These are phyloP conservation scores for Chaetomiaceae sp. DNA, from an alignment of 2,329 filamentous ascomycete genomes.

Conservation along the genomic window DNA sequence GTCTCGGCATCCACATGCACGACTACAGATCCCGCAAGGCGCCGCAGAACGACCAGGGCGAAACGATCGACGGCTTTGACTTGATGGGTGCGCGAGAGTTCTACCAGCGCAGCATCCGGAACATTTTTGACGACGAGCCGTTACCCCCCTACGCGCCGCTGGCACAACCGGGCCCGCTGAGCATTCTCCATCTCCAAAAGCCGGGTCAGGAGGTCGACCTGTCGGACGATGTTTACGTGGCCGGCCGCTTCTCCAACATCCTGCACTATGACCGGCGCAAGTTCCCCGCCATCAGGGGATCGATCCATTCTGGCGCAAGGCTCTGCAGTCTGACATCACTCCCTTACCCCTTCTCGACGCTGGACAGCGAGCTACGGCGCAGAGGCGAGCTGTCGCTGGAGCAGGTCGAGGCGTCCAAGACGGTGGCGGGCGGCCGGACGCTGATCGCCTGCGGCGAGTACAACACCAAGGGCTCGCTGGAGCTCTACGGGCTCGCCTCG, in stretches of 20 bases:
- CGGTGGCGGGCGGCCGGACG: constrained; percentile 52
- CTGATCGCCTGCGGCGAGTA: constrained; percentile 84
- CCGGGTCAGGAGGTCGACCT: constrained; percentile 48
- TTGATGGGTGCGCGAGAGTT: constrained; percentile 28
- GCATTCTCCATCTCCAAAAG: constrained; percentile 70
- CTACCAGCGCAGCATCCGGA: constrained; percentile 29
- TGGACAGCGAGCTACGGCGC: constrained; percentile 55
- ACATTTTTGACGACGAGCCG: constrained; percentile 49
- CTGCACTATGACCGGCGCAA: constrained; percentile 83
- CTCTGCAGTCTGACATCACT: constrained; percentile 69
- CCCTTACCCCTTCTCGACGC: constrained; percentile 61
- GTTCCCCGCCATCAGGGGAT: constrained; percentile 71
- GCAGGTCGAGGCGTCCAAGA: constrained; percentile 50
- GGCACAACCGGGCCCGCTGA: constrained; percentile 74
- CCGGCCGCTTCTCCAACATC: constrained; percentile 82
- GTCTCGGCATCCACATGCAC: constrained; percentile 73
- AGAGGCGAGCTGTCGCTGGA: constrained; percentile 51
- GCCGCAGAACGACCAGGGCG: constrained; percentile 30
- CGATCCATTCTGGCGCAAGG: constrained; percentile 77
- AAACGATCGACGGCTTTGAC: constrained; percentile 35
- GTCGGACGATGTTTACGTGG: constrained; percentile 80
- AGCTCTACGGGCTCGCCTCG: constrained; percentile 67
- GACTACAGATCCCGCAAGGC: constrained; percentile 57
- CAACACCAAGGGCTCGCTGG: constrained; percentile 83
- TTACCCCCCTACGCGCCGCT: constrained; percentile 62